Evolutionary conservation across 192 early-diverging fungal genomes (phyloP).

Genomic region (Phlyctochytrium planicorne): DNA sequence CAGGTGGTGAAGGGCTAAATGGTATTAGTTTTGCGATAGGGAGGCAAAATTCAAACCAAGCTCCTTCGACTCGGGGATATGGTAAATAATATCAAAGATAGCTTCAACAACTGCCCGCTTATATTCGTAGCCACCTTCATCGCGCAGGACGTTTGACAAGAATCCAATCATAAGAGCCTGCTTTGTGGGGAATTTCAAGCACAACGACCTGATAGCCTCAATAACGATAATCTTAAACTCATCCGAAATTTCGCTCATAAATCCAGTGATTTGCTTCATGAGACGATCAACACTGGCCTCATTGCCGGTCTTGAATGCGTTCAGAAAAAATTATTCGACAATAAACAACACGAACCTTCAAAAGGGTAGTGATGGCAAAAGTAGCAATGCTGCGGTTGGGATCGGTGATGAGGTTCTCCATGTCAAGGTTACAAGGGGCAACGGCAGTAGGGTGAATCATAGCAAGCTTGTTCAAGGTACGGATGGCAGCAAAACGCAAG

Average conservation of each 20-base stretch:
- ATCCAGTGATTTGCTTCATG: conserved; percentile 98
- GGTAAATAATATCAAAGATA: conserved; percentile 92
- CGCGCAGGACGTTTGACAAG: conserved; percentile 86
- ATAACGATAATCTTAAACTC: conserved; percentile 99
- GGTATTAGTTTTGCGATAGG: neutral
- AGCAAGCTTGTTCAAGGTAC: conserved; percentile 92
- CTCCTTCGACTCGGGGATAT: conserved; percentile 93
- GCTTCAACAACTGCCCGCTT: conserved; percentile 97
- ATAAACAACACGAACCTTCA: conserved; percentile 61
- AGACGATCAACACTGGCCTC: conserved; percentile 96
- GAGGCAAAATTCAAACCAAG: conserved; percentile 48
- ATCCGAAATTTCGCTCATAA: conserved; percentile 98
- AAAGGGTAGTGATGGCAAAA: conserved; percentile 96
- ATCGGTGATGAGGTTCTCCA: conserved; percentile 97
- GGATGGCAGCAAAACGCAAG: conserved; percentile 94
- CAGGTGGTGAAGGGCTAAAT: conserved; percentile 82
- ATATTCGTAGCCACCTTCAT: conserved; percentile 97
- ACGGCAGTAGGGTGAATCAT: conserved; percentile 88
- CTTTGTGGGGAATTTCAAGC: conserved; percentile 95
- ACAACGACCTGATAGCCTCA: conserved; percentile 94
- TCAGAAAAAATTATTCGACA: too few relatives aligned
- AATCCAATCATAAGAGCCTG: conserved; percentile 92
- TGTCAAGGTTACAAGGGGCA: conserved; percentile 94
- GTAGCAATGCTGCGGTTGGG: conserved; percentile 96
- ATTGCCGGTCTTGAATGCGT: conserved; percentile 78